These are phyloP conservation scores for Neurospora tetrasperma DNA, from an alignment of 495 filamentous ascomycete genomes.

Conservation along the genomic window DNA sequence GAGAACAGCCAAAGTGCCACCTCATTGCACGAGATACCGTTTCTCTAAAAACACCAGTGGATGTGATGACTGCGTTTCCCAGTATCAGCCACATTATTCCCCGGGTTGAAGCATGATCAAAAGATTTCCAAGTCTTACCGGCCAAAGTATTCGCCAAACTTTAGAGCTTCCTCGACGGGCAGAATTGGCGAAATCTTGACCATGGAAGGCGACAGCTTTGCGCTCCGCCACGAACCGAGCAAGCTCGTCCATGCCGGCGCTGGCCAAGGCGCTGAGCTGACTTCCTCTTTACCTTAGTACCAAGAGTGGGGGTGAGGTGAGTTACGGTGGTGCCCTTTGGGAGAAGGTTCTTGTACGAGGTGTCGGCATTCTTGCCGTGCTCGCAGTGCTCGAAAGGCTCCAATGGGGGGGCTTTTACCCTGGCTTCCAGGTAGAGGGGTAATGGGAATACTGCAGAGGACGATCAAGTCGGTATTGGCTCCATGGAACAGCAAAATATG, in stretches of 20 bases:
- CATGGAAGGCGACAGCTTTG: conserved; percentile 71
- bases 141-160: conserved; percentile 72
- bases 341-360: conserved; percentile 56
- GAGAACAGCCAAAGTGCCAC: conserved; percentile 6
- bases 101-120: background rate
- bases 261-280: conserved; percentile 57
- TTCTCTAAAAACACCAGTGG: conserved; percentile 33
- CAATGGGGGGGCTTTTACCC: conserved; percentile 51
- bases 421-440: conserved; percentile 64
- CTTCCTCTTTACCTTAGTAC: conserved; percentile 66
- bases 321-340: conserved; percentile 34
- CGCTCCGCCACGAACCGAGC: conserved; percentile 68
- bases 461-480: conserved; percentile 25
- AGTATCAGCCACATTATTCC: background rate
- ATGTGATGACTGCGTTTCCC: conserved; percentile 50
- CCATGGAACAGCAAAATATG: background rate
- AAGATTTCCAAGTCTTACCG: conserved; percentile 21
- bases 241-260: conserved; percentile 67
- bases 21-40: conserved; percentile 19
- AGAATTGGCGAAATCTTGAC: conserved; percentile 67
- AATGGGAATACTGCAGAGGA: conserved; percentile 53
- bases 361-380: conserved; percentile 62
- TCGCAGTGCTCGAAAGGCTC: conserved; percentile 62
- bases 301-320: conserved; percentile 63
- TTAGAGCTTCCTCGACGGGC: conserved; percentile 56